Base-by-base conservation (phyloP, 352 stramenopile genomes). In the Pythium myriotylum region DNA sequence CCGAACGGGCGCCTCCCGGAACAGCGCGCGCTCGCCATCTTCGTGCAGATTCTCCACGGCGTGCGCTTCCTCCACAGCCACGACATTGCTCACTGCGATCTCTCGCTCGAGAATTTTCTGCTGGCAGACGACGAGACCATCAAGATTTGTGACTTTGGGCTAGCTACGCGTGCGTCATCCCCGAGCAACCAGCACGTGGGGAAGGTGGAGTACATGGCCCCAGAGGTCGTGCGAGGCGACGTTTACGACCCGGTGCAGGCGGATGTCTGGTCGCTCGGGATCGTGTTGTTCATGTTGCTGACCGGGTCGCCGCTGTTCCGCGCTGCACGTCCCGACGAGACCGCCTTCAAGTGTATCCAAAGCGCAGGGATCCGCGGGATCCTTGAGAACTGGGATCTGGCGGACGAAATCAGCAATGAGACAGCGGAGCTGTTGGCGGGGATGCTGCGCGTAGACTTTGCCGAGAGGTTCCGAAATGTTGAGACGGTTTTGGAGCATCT, bases 261-360 rank as follows among this genome's bases (percentile, higher is more conserved):
- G 19, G 66, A 73, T 20, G 33, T 91, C 32, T 92, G 84, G 84
- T 89, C 84, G 17, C 70, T 92, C 10, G 81, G 84, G 6, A 73
- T 85, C 7, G 58, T 90, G 24, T 65, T 92, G 26, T 92, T 91
- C 65, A 76, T 91, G 42, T 60, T 92, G 60, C 61, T 92, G 37
- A 89, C 84, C 27, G 84, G 84, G 0, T 86, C 79, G 1, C 81
- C 79, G 17, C 58, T 89, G 16, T 58, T 54, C 40, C 26, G 35
- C 10, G 2, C 47, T 20, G 58, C 58, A 1, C 24, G 10, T 2
- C 23, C 43, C 13, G 53, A 27, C 9, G 62, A 65, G 19, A 22
- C 57, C 5, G 24, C 24, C 16, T 61, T 23, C 40, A 2, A 22
- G 35, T 39, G 23, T 9, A 16, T 69, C 50, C 19, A 42, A 20